phyloP scores from a whole-genome alignment of 805 yeast genomes.

The Teunomyces aglyptinius region DNA sequence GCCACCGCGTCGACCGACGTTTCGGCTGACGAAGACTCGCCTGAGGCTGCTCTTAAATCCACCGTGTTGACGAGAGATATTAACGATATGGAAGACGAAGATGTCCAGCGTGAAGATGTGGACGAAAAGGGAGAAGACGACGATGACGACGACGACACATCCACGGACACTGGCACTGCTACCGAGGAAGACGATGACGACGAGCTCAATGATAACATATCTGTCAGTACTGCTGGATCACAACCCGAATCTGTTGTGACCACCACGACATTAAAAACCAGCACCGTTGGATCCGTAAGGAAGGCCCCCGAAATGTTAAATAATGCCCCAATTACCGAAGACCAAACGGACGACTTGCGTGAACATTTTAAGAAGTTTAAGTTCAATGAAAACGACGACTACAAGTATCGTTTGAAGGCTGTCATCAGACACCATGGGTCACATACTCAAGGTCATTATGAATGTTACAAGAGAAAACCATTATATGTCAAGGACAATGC shows the following conservation, averaged over 20 bases:
- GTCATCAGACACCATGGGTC: conserved; percentile 85
- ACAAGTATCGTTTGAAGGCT: conserved; percentile 62
- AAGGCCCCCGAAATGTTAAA: conserved; percentile 27
- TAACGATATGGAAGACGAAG: conserved; percentile 30
- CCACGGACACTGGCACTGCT: conserved; percentile 7
- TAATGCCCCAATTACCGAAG: conserved; percentile 37
- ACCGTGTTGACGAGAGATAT: conserved; percentile 24
- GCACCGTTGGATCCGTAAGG: conserved; percentile 6
- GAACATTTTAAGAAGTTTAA: conserved; percentile 37
- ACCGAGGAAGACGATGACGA: conserved; percentile 19
- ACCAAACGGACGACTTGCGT: conserved; percentile 35
- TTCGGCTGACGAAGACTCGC: conserved; percentile 14
- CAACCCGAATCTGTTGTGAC: conserved; percentile 9
- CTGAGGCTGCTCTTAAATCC: conserved; percentile 11
- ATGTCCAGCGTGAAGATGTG: conserved; percentile 37
- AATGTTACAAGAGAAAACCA: conserved; percentile 80
- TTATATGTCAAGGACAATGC: conserved; percentile 46
- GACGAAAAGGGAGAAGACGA: conserved; percentile 34
- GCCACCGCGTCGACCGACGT: conserved; percentile 17
- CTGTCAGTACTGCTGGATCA: conserved; percentile 8
- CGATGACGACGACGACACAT: conserved; percentile 23
- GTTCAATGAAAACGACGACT: conserved; percentile 40
- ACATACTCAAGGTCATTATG: conserved; percentile 87
- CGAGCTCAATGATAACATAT: conserved; percentile 12
- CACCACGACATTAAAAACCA: conserved; percentile 7